Conservation (phyloP, 768 basidiomycete genomes). For the Pleurotus salmoneostramineus region DNA sequence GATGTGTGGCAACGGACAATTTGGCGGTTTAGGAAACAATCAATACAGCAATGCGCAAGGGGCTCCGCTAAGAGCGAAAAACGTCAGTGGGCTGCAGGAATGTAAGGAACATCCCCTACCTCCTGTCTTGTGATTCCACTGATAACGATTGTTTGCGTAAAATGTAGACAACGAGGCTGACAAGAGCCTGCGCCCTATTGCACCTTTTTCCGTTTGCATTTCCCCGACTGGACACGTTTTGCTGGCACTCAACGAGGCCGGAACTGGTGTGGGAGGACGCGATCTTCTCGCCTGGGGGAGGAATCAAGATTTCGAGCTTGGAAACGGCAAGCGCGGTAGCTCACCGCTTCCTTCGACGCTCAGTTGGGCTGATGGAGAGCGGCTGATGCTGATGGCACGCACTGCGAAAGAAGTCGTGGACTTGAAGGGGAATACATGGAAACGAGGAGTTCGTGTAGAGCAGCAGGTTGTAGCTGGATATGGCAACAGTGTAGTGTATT, state of each 20-base stretch:
- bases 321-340: slow-evolving; percentile 67
- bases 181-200: slow-evolving; percentile 58
- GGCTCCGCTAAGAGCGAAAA: slow-evolving; percentile 68
- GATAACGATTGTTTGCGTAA: slow-evolving; percentile 7
- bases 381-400: slow-evolving; percentile 54
- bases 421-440: slow-evolving; percentile 57
- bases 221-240: slow-evolving; percentile 77
- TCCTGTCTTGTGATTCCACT: not conserved
- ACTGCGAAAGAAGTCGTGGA: slow-evolving; percentile 54
- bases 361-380: slow-evolving; percentile 45
- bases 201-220: slow-evolving; percentile 58
- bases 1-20: slow-evolving; percentile 81
- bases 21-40: slow-evolving; percentile 72
- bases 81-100: slow-evolving; percentile 80
- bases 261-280: slow-evolving; percentile 42
- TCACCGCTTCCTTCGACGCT: slow-evolving; percentile 50
- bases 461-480: slow-evolving; percentile 63
- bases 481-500: slow-evolving; percentile 64
- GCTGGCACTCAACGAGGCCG: slow-evolving; percentile 60
- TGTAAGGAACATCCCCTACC: slow-evolving; percentile 46
- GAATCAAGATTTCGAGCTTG: slow-evolving; percentile 72
- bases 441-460: slow-evolving; percentile 55
- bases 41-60: slow-evolving; percentile 68
- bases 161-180: slow-evolving; percentile 60
- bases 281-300: slow-evolving; percentile 74